Percentiles rank a stretch among this genome's conserved stretches.
Conservation (phyloP, 23 red algal species). For the Gracilaria domingensis region DNA sequence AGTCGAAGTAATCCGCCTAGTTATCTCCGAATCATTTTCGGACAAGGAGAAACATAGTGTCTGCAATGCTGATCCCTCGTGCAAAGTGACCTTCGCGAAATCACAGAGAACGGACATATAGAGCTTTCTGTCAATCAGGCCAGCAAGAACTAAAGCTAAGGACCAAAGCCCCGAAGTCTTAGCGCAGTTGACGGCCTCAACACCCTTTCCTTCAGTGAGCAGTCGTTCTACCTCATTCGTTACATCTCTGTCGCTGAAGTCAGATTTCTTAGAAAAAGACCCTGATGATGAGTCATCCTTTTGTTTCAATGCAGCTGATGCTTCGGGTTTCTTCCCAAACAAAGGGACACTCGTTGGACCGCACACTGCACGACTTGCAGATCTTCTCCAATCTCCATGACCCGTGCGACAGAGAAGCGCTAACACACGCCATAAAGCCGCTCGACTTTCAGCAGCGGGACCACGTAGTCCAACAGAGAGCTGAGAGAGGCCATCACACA, state of each 20-base stretch:
- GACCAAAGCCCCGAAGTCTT: slow-evolving; percentile 47
- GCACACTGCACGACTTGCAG: slow-evolving; percentile 17
- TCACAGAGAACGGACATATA: slow-evolving; percentile 39
- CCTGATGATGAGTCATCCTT: not conserved
- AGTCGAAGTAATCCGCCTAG: slow-evolving; percentile 34
- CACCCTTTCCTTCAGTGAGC: slow-evolving; percentile 36
- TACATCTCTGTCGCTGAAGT: not conserved
- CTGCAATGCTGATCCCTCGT: slow-evolving; percentile 59
- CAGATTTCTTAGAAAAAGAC: not conserved
- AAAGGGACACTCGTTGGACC: slow-evolving; percentile 55
- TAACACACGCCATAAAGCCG: slow-evolving; percentile 58
- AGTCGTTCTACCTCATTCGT: slow-evolving; percentile 52
- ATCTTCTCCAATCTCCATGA: slow-evolving; percentile 48
- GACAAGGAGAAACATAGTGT: slow-evolving; percentile 58
- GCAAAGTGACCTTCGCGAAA: slow-evolving; percentile 30
- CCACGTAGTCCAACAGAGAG: slow-evolving; percentile 26
- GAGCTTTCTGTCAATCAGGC: slow-evolving; percentile 16
- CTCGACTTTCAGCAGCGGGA: slow-evolving; percentile 35
- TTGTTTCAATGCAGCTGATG: slow-evolving; percentile 23
- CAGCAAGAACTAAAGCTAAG: slow-evolving; percentile 45
- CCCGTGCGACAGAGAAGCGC: slow-evolving; percentile 24
- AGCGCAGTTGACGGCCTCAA: slow-evolving; percentile 37
- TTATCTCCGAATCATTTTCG: slow-evolving; percentile 58
- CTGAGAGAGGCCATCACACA: slow-evolving; percentile 55
- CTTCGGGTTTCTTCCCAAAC: slow-evolving; percentile 11